A percentile compares a stretch with the other conserved stretches of the same genome.
These are phyloP conservation scores for Baeospora myosura DNA, from an alignment of 1,284 basidiomycete genomes.

Conservation along the genomic window DNA sequence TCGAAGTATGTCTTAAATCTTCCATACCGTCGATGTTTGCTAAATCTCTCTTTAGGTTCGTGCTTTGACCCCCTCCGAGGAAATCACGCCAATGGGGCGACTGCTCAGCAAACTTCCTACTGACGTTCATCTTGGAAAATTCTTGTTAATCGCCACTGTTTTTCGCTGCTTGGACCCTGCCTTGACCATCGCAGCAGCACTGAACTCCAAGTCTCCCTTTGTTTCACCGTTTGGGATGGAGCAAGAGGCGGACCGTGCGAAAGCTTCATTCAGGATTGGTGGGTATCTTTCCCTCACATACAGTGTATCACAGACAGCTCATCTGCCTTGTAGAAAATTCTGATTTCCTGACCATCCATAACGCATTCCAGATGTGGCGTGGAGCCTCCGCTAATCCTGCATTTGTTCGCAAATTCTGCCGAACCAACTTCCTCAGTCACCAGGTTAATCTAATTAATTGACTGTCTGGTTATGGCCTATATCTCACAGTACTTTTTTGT, in stretches of 20 bases:
- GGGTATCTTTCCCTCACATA: slow-evolving; percentile 21
- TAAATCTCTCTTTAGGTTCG: slow-evolving; percentile 46
- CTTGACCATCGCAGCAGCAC: slow-evolving; percentile 87
- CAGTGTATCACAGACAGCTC: not conserved
- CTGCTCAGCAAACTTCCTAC: slow-evolving; percentile 89
- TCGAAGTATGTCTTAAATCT: slow-evolving; percentile 59
- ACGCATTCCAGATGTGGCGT: slow-evolving; percentile 87
- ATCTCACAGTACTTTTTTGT: too few species aligned
- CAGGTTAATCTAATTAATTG: slow-evolving; percentile 42
- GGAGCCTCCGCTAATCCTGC: slow-evolving; percentile 62
- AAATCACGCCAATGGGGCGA: slow-evolving; percentile 93
- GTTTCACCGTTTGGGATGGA: slow-evolving; percentile 85
- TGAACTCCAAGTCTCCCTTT: slow-evolving; percentile 94
- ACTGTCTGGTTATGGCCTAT: too few species aligned
- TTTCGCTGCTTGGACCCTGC: slow-evolving; percentile 94
- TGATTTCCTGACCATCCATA: slow-evolving; percentile 93
- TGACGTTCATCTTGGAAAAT: slow-evolving; percentile 95
- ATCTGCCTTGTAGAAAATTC: slow-evolving; percentile 62
- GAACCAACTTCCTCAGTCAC: slow-evolving; percentile 79
- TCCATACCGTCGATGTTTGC: not conserved
- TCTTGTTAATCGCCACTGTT: slow-evolving; percentile 79
- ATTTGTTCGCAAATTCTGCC: slow-evolving; percentile 72
- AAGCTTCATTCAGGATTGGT: slow-evolving; percentile 75
- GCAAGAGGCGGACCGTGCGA: slow-evolving; percentile 81
- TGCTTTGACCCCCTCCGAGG: slow-evolving; percentile 80